Percentiles rank a stretch among this genome's conserved stretches.
Evolutionary conservation across 2,329 filamentous ascomycete genomes (phyloP).

Genomic region (Pezizomycotina sp.): DNA sequence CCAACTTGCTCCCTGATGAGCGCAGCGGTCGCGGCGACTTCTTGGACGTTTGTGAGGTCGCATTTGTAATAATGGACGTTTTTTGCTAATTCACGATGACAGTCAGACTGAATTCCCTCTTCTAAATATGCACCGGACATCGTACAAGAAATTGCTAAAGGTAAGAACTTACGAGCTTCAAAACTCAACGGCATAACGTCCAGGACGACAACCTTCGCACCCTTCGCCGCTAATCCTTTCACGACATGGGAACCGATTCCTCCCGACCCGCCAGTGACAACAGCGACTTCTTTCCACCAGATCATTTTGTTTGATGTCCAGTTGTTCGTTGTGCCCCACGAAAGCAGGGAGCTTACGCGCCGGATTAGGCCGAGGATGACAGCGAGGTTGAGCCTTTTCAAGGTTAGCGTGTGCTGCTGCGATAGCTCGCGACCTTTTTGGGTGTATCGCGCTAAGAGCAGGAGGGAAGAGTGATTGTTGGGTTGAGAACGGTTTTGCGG

Average conservation of each 20-base stretch:
- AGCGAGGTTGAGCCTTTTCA: conserved; percentile 38
- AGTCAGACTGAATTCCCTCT: no score
- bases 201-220: conserved; percentile 52
- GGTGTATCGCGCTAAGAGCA: conserved; percentile 49
- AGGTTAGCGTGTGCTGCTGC: conserved; percentile 37
- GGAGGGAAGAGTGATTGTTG: conserved; percentile 46
- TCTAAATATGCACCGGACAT: no score
- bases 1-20: conserved; percentile 42
- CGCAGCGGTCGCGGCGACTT: conserved; percentile 38
- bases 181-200: conserved; percentile 50
- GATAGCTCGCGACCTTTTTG: conserved; percentile 41
- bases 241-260: conserved; percentile 56
- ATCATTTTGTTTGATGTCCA: conserved; percentile 38
- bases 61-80: conserved; percentile 53
- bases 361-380: conserved; percentile 38
- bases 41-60: conserved; percentile 43
- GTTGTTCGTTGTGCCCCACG: conserved; percentile 35
- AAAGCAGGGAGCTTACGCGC: conserved; percentile 37
- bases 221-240: conserved; percentile 44
- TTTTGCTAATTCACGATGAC: conserved; percentile 29
- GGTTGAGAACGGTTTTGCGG: conserved; percentile 46
- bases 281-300: conserved; percentile 52
- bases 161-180: conserved; percentile 32
- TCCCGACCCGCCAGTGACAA: conserved; percentile 58
- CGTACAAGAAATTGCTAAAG: neutral